Evolutionary conservation across 129 eudicot species (phyloP).

Genomic region (Arctium minus): DNA sequence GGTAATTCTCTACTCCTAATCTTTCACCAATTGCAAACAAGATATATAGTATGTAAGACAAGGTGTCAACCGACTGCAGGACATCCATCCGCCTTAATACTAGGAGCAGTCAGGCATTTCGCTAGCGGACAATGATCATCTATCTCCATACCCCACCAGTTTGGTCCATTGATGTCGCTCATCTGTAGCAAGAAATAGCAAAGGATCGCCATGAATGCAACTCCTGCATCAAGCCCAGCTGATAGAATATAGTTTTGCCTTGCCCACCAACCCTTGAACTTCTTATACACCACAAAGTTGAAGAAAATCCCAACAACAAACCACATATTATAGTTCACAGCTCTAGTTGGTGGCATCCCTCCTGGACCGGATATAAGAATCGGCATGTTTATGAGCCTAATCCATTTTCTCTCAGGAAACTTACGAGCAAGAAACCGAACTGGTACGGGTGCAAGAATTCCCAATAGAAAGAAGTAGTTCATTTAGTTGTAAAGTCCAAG

Average conservation of each 20-base stretch:
- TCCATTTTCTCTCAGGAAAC: constrained; percentile 65
- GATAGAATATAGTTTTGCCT: constrained; percentile 71
- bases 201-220: constrained; percentile 74
- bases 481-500: constrained; percentile 42
- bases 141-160: constrained; percentile 73
- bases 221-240: constrained; percentile 81
- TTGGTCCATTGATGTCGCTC: constrained; percentile 48
- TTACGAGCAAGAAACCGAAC: constrained; percentile 53
- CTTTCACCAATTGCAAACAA: neutral
- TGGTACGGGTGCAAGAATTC: constrained; percentile 54
- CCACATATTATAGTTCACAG: constrained; percentile 72
- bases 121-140: constrained; percentile 79
- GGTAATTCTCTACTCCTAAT: neutral
- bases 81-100: constrained; percentile 48
- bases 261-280: constrained; percentile 75
- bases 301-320: constrained; percentile 58
- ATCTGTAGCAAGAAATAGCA: constrained; percentile 57
- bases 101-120: constrained; percentile 73
- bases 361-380: constrained; percentile 55
- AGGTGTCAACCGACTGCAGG: constrained; percentile 34
- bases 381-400: constrained; percentile 57
- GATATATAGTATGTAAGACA: neutral
- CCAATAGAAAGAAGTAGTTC: constrained; percentile 65
- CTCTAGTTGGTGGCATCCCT: constrained; percentile 63
- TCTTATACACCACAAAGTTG: constrained; percentile 55